These are phyloP conservation scores for Endothia cerciana DNA, from an alignment of 2,329 filamentous ascomycete genomes.

Conservation along the genomic window DNA sequence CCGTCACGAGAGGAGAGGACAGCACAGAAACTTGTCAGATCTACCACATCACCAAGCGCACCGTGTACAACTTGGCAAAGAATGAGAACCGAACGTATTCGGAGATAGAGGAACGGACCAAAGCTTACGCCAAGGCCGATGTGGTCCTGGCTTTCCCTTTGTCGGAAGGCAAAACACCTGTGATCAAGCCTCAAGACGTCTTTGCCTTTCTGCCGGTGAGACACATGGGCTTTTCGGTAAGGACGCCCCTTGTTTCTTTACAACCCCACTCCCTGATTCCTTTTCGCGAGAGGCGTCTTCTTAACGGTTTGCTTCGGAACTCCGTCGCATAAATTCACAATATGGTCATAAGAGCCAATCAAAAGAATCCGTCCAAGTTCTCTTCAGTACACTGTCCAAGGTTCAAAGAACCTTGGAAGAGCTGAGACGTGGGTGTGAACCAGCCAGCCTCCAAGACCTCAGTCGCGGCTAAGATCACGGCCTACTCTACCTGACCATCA, in stretches of 20 bases:
- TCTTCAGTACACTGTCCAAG: not conserved
- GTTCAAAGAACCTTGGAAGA: not conserved
- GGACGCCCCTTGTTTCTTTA: not conserved
- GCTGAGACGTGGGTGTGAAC: not conserved
- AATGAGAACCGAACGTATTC: slow-evolving; percentile 36
- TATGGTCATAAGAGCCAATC: not conserved
- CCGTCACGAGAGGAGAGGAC: not conserved
- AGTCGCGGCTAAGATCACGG: not conserved
- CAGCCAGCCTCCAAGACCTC: not conserved
- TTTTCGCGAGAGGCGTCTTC: not conserved
- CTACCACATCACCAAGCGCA: slow-evolving; percentile 26
- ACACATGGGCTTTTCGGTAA: slow-evolving; percentile 35
- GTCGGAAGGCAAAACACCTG: slow-evolving; percentile 36
- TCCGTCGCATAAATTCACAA: not conserved
- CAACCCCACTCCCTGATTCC: not conserved
- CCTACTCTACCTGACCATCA: not conserved
- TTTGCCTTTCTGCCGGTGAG: slow-evolving; percentile 53
- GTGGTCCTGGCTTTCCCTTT: slow-evolving; percentile 53
- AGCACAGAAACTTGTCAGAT: not conserved
- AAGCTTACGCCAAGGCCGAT: slow-evolving; percentile 34
- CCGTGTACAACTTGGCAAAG: slow-evolving; percentile 13
- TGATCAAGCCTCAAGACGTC: slow-evolving; percentile 45
- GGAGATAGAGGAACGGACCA: slow-evolving; percentile 32
- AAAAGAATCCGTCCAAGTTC: no score
- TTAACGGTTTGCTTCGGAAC: not conserved